These are phyloP conservation scores for Eurotiales sp. DNA, from an alignment of 2,329 filamentous ascomycete genomes.

Conservation along the genomic window DNA sequence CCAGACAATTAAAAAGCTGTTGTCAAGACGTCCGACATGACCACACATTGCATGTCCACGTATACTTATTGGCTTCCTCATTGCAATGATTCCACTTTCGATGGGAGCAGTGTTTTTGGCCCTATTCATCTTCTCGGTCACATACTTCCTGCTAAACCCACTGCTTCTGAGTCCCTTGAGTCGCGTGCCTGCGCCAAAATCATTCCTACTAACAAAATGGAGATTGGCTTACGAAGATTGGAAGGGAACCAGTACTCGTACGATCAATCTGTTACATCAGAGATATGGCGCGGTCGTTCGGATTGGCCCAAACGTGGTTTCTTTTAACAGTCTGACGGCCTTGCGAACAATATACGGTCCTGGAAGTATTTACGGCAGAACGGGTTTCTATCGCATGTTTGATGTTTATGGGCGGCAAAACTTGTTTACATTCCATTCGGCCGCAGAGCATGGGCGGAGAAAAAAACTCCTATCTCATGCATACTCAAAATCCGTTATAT, in stretches of 20 bases:
- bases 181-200: conserved; percentile 31
- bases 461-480: conserved; percentile 53
- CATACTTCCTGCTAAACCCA: background rate
- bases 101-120: background rate
- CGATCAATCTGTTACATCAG: conserved; percentile 43
- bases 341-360: conserved; percentile 53
- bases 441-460: conserved; percentile 44
- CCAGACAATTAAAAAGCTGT: background rate
- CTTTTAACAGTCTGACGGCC: conserved; percentile 43
- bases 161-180: background rate
- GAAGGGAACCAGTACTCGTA: conserved; percentile 39
- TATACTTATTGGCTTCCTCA: background rate
- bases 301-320: conserved; percentile 46
- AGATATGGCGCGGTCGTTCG: conserved; percentile 24
- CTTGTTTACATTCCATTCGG: conserved; percentile 49
- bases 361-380: conserved; percentile 49
- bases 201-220: conserved; percentile 44
- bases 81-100: background rate
- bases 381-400: conserved; percentile 54
- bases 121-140: background rate
- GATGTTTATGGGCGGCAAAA: conserved; percentile 51
- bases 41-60: background rate
- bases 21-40: background rate
- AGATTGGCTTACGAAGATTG: conserved; percentile 45
- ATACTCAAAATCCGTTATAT: conserved; percentile 50